phyloP scores from a whole-genome alignment of 306 rosid species.

The Cajanus cajan region DNA sequence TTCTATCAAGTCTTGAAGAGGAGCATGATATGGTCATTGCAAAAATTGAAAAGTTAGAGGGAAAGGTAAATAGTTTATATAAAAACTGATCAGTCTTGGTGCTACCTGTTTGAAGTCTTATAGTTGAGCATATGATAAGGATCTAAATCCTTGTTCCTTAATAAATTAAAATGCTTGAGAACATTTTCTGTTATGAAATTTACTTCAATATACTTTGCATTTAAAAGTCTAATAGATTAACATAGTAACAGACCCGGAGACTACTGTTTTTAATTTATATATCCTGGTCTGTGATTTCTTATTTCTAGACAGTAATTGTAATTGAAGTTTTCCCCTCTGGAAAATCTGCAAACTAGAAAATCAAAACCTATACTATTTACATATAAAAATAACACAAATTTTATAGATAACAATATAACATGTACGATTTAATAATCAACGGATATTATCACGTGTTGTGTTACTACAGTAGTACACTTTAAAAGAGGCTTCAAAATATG shows the following conservation, averaged over 20 bases:
- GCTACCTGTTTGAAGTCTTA: neutral
- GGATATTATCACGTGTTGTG: no score
- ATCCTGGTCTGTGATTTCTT: neutral
- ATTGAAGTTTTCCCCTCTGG: neutral
- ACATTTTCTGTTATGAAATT: neutral
- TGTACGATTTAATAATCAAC: no score
- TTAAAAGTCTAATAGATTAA: neutral
- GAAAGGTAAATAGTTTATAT: slow-evolving; percentile 49
- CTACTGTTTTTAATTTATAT: neutral
- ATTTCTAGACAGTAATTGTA: neutral
- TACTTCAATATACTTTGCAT: neutral
- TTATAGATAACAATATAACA: no score
- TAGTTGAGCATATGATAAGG: neutral
- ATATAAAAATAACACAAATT: no score
- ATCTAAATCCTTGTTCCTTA: slow-evolving; percentile 17
- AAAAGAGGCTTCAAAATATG: neutral
- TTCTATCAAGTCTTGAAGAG: slow-evolving; percentile 67
- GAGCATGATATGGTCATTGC: slow-evolving; percentile 67
- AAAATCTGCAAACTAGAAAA: neutral
- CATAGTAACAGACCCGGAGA: neutral
- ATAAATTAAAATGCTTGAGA: neutral
- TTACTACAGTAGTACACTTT: no score
- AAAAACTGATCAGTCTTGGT: no score
- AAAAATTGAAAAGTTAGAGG: slow-evolving; percentile 57
- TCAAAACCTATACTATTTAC: no score